A percentile compares a stretch with the other conserved stretches of the same genome.
These are phyloP conservation scores for Fusarium sacchari DNA, from an alignment of 2,329 filamentous ascomycete species.

Conservation along the genomic window DNA sequence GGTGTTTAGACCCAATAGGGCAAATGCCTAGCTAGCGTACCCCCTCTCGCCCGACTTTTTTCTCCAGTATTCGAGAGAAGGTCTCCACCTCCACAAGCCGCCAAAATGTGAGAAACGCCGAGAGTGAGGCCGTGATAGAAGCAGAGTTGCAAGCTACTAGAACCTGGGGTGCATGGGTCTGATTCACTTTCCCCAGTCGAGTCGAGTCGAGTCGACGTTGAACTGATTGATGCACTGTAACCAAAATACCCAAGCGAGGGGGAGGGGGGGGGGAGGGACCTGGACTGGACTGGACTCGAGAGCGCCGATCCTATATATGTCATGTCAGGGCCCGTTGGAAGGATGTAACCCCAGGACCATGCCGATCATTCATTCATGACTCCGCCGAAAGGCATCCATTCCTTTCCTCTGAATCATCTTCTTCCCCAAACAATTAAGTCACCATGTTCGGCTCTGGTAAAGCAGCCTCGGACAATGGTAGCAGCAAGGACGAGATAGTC, in stretches of 20 bases:
- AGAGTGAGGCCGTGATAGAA: conserved; percentile 28
- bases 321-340: not conserved
- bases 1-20: conserved; percentile 4
- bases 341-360: conserved; percentile 13
- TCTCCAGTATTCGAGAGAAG: conserved; percentile 11
- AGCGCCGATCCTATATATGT: conserved; percentile 26
- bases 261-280: not conserved
- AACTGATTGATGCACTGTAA: not conserved
- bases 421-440: not conserved
- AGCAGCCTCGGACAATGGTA: conserved; percentile 28
- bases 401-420: conserved; percentile 5
- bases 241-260: conserved; percentile 6
- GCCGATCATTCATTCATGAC: conserved; percentile 20
- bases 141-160: conserved; percentile 8
- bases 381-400: conserved; percentile 35
- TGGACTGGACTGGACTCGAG: not conserved
- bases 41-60: conserved; percentile 1
- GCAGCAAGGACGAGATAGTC: conserved; percentile 36
- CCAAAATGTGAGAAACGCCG: conserved; percentile 23
- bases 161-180: conserved; percentile 37
- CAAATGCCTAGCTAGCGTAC: conserved; percentile 19
- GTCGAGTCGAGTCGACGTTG: not conserved
- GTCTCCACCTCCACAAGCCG: conserved; percentile 25
- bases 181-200: conserved; percentile 7
- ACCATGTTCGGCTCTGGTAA: conserved; percentile 31